Evolutionary conservation across 192 early-diverging fungal genomes (phyloP).

Genomic region (Coemansia sp.): DNA sequence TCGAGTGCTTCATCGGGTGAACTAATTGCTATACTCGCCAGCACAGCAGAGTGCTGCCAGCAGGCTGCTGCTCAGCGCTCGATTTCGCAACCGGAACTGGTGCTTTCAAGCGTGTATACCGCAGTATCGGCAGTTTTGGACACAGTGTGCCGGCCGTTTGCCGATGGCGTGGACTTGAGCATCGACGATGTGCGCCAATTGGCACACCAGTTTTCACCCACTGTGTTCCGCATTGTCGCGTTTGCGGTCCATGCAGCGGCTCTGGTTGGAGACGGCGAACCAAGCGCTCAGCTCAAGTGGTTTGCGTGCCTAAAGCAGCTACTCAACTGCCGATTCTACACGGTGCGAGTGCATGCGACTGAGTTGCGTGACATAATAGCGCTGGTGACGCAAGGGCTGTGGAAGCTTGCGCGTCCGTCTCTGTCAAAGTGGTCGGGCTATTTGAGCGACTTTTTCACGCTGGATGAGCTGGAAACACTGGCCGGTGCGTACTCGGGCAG

Average conservation of each 20-base stretch:
- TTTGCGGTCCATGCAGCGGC: constrained; percentile 7
- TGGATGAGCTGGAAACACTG: constrained; percentile 50
- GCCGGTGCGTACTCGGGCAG: constrained; percentile 43
- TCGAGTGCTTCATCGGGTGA: neutral
- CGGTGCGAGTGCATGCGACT: constrained; percentile 11
- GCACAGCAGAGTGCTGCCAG: constrained; percentile 17
- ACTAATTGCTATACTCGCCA: constrained; percentile 4
- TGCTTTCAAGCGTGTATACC: neutral
- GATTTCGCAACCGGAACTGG: neutral
- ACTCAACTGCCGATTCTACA: constrained; percentile 41
- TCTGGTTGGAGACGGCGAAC: neutral
- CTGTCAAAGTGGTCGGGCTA: constrained; percentile 48
- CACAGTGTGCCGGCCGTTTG: constrained; percentile 21
- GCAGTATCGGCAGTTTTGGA: constrained; percentile 6
- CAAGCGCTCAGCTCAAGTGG: constrained; percentile 15
- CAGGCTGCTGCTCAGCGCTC: neutral
- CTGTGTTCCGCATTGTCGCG: constrained; percentile 24
- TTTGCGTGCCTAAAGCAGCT: constrained; percentile 23
- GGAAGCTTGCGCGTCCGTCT: constrained; percentile 31
- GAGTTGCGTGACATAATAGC: constrained; percentile 15
- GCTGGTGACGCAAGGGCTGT: constrained; percentile 21
- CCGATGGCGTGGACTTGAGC: constrained; percentile 9
- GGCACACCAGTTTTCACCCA: constrained; percentile 6
- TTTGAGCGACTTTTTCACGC: constrained; percentile 35
- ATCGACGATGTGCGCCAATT: neutral